These are phyloP conservation scores for Aspergillus cavernicola DNA, from an alignment of 495 filamentous ascomycete species.

Conservation along the genomic window DNA sequence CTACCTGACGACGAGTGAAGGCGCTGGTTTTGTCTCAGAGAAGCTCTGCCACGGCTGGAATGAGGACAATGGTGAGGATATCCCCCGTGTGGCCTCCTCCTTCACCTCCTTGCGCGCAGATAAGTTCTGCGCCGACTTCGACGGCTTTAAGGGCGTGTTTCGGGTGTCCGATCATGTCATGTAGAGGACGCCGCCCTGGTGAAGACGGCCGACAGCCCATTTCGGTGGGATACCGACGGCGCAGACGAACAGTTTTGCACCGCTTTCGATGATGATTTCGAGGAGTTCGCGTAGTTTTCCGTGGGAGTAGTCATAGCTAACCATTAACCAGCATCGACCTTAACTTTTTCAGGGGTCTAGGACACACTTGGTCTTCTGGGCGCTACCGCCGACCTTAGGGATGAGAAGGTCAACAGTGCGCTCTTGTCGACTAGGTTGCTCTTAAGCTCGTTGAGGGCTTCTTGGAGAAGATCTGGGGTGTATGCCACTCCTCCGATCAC, in stretches of 20 bases:
- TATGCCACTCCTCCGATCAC: constrained; percentile 96
- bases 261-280: constrained; percentile 86
- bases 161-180: constrained; percentile 99
- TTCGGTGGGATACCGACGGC: constrained; percentile 93
- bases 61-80: constrained; percentile 81
- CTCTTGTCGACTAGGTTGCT: constrained; percentile 85
- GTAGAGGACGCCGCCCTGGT: constrained; percentile 82
- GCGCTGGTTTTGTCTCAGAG: constrained; percentile 78
- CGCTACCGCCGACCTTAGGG: constrained; percentile 88
- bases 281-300: constrained; percentile 90
- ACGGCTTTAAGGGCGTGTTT: constrained; percentile 96
- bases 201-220: constrained; percentile 80
- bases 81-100: constrained; percentile 92
- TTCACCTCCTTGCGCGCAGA: constrained; percentile 91
- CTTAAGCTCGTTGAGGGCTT: constrained; percentile 94
- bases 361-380: constrained; percentile 87
- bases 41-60: constrained; percentile 83
- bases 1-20: constrained; percentile 78
- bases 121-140: constrained; percentile 82
- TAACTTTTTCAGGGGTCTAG: not conserved
- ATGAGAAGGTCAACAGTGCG: constrained; percentile 88
- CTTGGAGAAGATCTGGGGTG: constrained; percentile 90
- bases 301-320: constrained; percentile 98
- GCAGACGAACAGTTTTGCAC: constrained; percentile 90
- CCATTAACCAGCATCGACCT: too few species aligned